These are phyloP conservation scores for Myxozyma neglecta DNA, from an alignment of 805 yeast genomes.

Conservation along the genomic window DNA sequence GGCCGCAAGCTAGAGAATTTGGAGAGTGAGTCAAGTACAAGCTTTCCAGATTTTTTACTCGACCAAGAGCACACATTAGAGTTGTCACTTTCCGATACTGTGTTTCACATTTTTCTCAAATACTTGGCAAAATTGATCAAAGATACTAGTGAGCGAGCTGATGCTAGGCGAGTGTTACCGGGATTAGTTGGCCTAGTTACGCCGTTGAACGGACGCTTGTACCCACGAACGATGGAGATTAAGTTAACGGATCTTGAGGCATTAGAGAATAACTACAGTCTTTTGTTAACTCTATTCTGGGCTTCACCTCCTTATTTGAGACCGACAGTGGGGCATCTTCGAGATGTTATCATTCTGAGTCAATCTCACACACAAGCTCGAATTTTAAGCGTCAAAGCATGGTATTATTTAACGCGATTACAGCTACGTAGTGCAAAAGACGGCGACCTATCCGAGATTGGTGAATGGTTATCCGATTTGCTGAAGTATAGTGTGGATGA, in stretches of 20 bases:
- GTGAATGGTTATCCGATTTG: conserved; percentile 31
- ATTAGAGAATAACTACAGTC: conserved; percentile 33
- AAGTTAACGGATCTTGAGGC: conserved; percentile 31
- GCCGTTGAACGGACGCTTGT: conserved; percentile 34
- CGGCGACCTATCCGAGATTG: conserved; percentile 12
- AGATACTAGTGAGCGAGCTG: conserved; percentile 4
- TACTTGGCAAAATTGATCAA: conserved; percentile 25
- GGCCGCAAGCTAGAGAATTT: conserved; percentile 29
- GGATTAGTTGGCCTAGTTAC: conserved; percentile 34
- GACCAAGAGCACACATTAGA: conserved; percentile 20
- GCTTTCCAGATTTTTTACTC: conserved; percentile 34
- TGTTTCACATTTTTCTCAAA: conserved; percentile 34
- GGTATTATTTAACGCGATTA: conserved; percentile 31
- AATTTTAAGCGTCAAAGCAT: conserved; percentile 34
- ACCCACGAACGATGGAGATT: conserved; percentile 28
- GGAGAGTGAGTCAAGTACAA: conserved; percentile 19
- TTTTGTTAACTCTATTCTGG: conserved; percentile 35
- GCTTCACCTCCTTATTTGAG: conserved; percentile 32
- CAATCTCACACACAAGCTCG: conserved; percentile 35
- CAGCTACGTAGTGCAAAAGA: conserved; percentile 6
- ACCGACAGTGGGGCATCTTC: conserved; percentile 31
- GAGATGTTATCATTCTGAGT: conserved; percentile 33
- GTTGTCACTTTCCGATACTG: conserved; percentile 31
- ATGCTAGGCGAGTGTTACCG: conserved; percentile 17
- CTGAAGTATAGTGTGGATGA: conserved; percentile 24